Base-by-base conservation (phyloP, 768 basidiomycete genomes). In the Pulveroboletus sp. region DNA sequence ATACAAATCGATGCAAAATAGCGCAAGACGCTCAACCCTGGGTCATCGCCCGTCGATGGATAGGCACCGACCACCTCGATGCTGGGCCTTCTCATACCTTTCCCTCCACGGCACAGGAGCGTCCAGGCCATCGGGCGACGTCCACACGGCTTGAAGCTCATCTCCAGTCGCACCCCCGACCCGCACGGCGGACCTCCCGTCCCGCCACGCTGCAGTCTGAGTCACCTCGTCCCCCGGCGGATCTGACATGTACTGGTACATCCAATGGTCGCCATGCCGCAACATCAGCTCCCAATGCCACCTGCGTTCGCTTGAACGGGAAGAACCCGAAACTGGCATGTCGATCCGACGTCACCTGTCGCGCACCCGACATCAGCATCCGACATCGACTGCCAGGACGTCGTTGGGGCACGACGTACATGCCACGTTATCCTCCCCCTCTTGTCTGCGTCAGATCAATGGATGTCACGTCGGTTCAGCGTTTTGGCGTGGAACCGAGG, bases 11-110 rank as follows among this genome's bases (percentile, higher is more conserved):
- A 53, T 24, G 51, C 36, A 22, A 34, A 50, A 17, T 14, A 17
- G 31, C 17, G 11, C 26, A 35, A n/a, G 34, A 29, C 11, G 7
- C 16, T 31, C 12, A 50, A 12, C 48, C 50, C 2, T 39, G 23
- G 4, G 53, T 58, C 51, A 34, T n/a, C 10, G 45, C 41, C 3
- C 59, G 62, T 37, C 36, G 45, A 42, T 52, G 51, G 19, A 12
- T 38, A 17, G 36, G 34, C 2, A 12, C 20, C 9, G 46, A 41
- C 16, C 51, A 50, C 20, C 52, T 49, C 24, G 59, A 62, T 7
- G 56, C 50, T 19, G 59, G 59, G 37, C 64, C 47, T 62, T 61
- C 10, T 62, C 49, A 20, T 56, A 35, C 44, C 46, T 62, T n/a
- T 62, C 57, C 10, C 59, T 50, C 63, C 62, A 62, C 1, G 59